Evolutionary conservation across 345 rosid species (phyloP).

Genomic region (thale cress (Arabidopsis thaliana)): TAIR10.1 NC_003074.8:3152501-3153000

Average conservation of each 20-base stretch:
- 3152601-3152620: slow-evolving; percentile 95
- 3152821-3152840: slow-evolving; percentile 99
- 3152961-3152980: slow-evolving; percentile 5
- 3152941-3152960: not conserved
- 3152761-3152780: slow-evolving; percentile 14
- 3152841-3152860: slow-evolving; percentile 93
- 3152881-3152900: slow-evolving; percentile 90
- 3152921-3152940: not conserved
- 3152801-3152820: slow-evolving; percentile 98
- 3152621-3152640: slow-evolving; percentile 88
- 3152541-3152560: slow-evolving; percentile 75
- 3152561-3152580: slow-evolving; percentile 88
- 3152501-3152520: slow-evolving; percentile 15
- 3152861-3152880: slow-evolving; percentile 98
- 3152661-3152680: slow-evolving; percentile 24
- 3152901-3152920: slow-evolving; percentile 27
- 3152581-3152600: slow-evolving; percentile 97
- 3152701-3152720: slow-evolving; percentile 30
- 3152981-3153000: slow-evolving; percentile 84
- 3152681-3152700: slow-evolving; percentile 7
- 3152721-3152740: slow-evolving; percentile 79
- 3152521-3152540: slow-evolving; percentile 19
- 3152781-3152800: slow-evolving; percentile 76
- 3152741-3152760: slow-evolving; percentile 67
- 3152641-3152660: slow-evolving; percentile 32